Base-by-base conservation (phyloP, 2,329 filamentous ascomycete genomes). In the Penicillium sp. region DNA sequence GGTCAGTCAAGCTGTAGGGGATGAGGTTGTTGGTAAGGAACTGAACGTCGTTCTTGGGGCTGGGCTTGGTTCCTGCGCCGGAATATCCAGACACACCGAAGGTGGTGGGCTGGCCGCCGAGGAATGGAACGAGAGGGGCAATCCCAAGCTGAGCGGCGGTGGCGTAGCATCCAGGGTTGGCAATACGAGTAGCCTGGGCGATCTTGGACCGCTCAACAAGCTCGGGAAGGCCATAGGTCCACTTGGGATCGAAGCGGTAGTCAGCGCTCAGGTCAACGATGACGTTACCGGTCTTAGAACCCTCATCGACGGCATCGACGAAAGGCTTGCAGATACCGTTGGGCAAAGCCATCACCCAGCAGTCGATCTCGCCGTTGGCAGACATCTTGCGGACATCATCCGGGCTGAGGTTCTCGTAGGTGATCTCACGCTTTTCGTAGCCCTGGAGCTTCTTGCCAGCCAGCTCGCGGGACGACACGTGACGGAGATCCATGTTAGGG, bases 211-310 rank as follows among this genome's bases (percentile, higher is more conserved):
- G 84, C 68, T 84, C 83, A 41, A 89, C 81, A 41, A 95, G 78
- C 72, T 97, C 93, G 12, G 90, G 90, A 4, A 96, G 83, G 60
- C 89, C 89, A 65, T 96, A 97, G 0, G 88, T 89, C 91, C 90
- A 95, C 19, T 79, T 78, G 49, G 78, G 75, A 65, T 95, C 87
- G 69, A 96, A 97, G 42, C 92, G 85, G 73, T 95, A 95, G 74
- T 99, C 93, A 52, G 93, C 93, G n/a, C 90, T 95, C 30, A 99
- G 80, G 69, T 99, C 93, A 38, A 99, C 80, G 59, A 97, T 88
- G 34, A 97, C 77, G 60, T 87, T 90, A 54, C 80, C 80, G 63
- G 78, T 75, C 44, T 82, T 80, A 50, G 82, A 82, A 28, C 80
- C 82, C 64, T 86, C 80, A 61, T 91, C 82, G 45, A 97, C 82